These are phyloP conservation scores for Jimgerdemannia lactiflua DNA, from an alignment of 192 early-diverging fungal species.

Conservation along the genomic window DNA sequence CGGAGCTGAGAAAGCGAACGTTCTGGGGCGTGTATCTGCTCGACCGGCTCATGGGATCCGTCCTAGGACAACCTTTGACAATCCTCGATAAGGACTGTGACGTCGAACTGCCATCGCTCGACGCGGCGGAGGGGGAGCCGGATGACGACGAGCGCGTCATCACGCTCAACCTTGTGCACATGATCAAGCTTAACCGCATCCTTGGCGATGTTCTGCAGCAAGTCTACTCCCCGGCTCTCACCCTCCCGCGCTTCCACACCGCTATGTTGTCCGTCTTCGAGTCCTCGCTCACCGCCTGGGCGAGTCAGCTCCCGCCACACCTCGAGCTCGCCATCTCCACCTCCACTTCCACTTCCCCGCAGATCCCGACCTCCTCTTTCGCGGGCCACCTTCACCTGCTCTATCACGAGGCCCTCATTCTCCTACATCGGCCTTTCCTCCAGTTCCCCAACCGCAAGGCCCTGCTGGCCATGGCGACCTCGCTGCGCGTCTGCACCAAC, in stretches of 20 bases:
- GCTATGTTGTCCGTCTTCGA: slow-evolving; percentile 32
- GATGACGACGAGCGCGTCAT: too few relatives aligned
- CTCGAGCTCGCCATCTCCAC: too few relatives aligned
- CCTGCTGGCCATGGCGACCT: too few relatives aligned
- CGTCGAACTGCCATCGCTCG: slow-evolving; percentile 33
- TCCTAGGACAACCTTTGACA: slow-evolving; percentile 29
- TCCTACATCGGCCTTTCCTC: too few relatives aligned
- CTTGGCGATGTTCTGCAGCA: slow-evolving; percentile 29
- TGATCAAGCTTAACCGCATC: background rate
- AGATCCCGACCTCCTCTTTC: too few relatives aligned
- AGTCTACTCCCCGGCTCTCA: slow-evolving; percentile 28
- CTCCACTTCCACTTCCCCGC: too few relatives aligned
- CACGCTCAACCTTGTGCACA: too few relatives aligned
- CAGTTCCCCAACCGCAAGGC: too few relatives aligned
- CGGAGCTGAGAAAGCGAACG: slow-evolving; percentile 29
- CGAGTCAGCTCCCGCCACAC: slow-evolving; percentile 22
- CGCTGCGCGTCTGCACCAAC: too few relatives aligned
- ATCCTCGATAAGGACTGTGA: slow-evolving; percentile 36
- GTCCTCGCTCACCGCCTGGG: slow-evolving; percentile 32
- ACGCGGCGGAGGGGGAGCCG: background rate
- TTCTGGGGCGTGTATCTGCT: slow-evolving; percentile 37
- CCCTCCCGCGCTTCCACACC: slow-evolving; percentile 29
- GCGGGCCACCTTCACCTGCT: too few relatives aligned
- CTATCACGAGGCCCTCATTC: too few relatives aligned
- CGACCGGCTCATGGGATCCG: slow-evolving; percentile 29